A percentile compares a stretch with the other conserved stretches of the same genome.
phyloP scores from a whole-genome alignment of 371 early-diverging fungal species.

The Synchytrium microbalum region DNA sequence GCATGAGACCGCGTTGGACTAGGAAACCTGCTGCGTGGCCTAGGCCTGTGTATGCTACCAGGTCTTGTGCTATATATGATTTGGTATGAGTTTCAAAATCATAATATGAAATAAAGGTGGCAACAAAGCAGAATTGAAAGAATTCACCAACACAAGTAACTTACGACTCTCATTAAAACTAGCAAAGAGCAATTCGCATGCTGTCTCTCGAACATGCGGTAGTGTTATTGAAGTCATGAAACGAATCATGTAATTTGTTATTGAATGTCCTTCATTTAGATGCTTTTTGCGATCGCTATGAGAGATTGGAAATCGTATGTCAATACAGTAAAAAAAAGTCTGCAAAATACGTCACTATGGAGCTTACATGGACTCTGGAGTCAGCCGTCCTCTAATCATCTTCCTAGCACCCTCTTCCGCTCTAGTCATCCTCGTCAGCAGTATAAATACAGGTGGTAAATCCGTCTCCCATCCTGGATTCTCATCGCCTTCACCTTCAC shows the following conservation, averaged over 20 bases:
- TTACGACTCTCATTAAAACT: constrained; percentile 75
- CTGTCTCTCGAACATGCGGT: constrained; percentile 54
- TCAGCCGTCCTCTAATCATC: constrained; percentile 29
- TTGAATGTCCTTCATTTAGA: constrained; percentile 58
- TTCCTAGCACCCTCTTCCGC: constrained; percentile 34
- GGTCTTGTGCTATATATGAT: constrained; percentile 56
- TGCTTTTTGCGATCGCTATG: constrained; percentile 63
- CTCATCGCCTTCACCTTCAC: constrained; percentile 15
- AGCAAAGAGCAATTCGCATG: constrained; percentile 64
- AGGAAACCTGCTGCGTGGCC: constrained; percentile 90
- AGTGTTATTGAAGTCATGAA: constrained; percentile 58
- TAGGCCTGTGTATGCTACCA: constrained; percentile 77
- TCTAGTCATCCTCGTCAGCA: constrained; percentile 44
- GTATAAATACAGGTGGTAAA: constrained; percentile 57
- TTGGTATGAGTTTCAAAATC: constrained; percentile 3
- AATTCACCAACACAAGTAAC: constrained; percentile 9
- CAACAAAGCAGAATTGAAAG: background rate
- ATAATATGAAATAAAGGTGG: background rate
- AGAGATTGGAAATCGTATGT: constrained; percentile 6
- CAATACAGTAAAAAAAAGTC: constrained; percentile 1
- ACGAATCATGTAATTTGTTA: constrained; percentile 60
- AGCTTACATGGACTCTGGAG: constrained; percentile 60
- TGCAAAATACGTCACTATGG: background rate
- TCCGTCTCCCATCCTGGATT: constrained; percentile 49
- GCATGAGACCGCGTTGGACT: constrained; percentile 35